Conservation (phyloP, 108 stramenopile species). For the Tribonema minus region DNA sequence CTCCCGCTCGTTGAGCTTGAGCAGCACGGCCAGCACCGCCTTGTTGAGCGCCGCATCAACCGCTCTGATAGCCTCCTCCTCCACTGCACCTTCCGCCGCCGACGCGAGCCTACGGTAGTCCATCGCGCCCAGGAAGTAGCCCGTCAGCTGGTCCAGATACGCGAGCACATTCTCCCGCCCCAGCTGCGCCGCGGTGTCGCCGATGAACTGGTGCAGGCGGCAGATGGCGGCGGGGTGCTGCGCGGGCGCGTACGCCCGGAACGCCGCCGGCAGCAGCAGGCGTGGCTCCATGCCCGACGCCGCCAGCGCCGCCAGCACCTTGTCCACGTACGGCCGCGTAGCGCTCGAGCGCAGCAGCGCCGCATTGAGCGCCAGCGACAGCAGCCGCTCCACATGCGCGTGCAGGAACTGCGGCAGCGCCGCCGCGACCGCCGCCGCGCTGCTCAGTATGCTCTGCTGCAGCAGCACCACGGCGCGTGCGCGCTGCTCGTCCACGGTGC, state of each 20-base stretch:
- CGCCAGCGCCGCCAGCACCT: not conserved
- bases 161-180: not conserved
- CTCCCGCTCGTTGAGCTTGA: constrained; percentile 48
- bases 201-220: not conserved
- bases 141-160: not conserved
- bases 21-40: constrained; percentile 28
- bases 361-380: not conserved
- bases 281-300: constrained; percentile 27
- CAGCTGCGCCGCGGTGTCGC: not conserved
- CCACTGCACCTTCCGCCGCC: not conserved
- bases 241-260: not conserved
- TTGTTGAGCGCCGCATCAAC: constrained; percentile 1
- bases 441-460: constrained; percentile 17
- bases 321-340: not conserved
- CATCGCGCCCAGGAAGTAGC: not conserved
- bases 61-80: not conserved
- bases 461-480: not conserved
- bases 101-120: not conserved
- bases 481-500: not conserved
- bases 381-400: constrained; percentile 25
- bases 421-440: constrained; percentile 20
- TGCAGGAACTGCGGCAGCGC: constrained; percentile 18
- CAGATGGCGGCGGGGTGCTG: not conserved
- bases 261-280: constrained; percentile 19
- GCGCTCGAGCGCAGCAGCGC: not conserved